phyloP scores from a whole-genome alignment of 2,329 filamentous ascomycete species.

The Aspergillus sp. region DNA sequence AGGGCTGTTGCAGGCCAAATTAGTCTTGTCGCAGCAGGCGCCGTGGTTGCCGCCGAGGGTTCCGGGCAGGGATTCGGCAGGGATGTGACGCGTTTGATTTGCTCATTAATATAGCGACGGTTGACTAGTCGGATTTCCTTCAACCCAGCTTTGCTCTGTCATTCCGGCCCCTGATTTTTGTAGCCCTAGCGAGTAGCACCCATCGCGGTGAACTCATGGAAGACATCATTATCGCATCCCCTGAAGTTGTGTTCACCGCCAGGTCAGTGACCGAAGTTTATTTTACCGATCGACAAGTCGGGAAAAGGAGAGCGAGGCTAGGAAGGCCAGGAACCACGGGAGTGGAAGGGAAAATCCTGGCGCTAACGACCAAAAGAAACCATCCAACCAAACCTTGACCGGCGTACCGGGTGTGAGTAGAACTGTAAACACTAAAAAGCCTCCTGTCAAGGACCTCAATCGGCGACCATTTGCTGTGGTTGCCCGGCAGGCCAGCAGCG shows the following conservation, averaged over 20 bases:
- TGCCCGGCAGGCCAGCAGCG: background rate
- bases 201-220: too few species aligned
- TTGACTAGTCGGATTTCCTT: background rate
- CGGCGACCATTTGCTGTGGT: background rate
- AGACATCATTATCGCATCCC: background rate
- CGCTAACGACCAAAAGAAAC: background rate
- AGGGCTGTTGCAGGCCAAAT: background rate
- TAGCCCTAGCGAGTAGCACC: background rate
- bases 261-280: background rate
- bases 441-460: background rate
- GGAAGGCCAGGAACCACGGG: background rate
- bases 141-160: background rate
- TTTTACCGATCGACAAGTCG: background rate
- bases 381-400: background rate
- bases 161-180: background rate
- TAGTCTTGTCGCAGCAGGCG: constrained; percentile 12
- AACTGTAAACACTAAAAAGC: background rate
- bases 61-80: background rate
- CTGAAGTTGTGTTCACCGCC: background rate
- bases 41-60: constrained; percentile 5
- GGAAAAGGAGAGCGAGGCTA: background rate
- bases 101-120: background rate
- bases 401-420: background rate
- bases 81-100: background rate
- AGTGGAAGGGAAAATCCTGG: background rate